Base-by-base conservation (phyloP, 169 alveolate genomes). In the Babesia gibsoni region DNA sequence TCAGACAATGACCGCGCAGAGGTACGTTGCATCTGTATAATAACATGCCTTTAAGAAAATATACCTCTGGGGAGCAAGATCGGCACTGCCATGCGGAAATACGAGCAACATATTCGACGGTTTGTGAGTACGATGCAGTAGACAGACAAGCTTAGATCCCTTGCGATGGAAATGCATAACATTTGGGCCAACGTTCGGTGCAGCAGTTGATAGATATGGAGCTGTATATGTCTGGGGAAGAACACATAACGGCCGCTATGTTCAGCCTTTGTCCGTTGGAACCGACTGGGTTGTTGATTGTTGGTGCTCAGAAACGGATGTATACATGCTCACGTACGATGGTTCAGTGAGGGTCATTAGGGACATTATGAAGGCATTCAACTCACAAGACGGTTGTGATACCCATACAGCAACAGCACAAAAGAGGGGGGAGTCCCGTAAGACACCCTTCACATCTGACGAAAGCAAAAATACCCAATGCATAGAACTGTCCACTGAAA, bases 161-260 rank as follows among this genome's bases (percentile, higher is more conserved):
- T 22, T 20, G 6, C 25, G 27, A 10, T 77, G 85, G 72, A 32
- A 33, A 18, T 45, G 58, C 35, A 41, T 77, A 30, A 54, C 70
- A 29, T 77, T 77, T 29, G 85, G 85, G n/a, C 85, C 85, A 1
- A 27, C 33, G 6, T 77, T 77, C 57, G 85, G 85, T 7, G 81
- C 70, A 12, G 80, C 85, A 1, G 20, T 77, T 9, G 74, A 77
- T 33, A 7, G 29, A 20, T 4, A 30, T 0, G 63, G 59, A 6
- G 22, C 33, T 6, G 57, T 77, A 39, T 77, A 77, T 67, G 18
- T 77, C 41, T 77, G 85, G 85, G 85, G 85, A 12, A 42, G 45
- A 30, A 14, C 64, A 5, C 16, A 36, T n/a, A 54, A 45, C 22
- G 73, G 67, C 14, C 20, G 25, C 48, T 77, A 32, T 23, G 67